Evolutionary conservation across 352 stramenopile genomes (phyloP), one percentile per base, ranked within the genome.

Genomic region (Globisporangium spinosum): DNA sequence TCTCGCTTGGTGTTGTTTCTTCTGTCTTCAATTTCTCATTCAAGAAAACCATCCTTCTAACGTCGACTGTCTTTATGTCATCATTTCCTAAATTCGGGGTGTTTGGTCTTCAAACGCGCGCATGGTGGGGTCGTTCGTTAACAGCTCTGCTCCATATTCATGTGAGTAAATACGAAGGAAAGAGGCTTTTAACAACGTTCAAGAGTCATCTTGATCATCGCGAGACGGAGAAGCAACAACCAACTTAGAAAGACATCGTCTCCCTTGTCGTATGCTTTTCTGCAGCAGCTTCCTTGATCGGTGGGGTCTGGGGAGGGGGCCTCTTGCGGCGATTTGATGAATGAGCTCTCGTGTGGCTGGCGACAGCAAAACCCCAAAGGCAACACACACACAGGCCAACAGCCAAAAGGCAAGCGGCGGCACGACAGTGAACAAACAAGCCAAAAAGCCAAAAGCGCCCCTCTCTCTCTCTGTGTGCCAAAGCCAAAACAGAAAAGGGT

Each of bases 161-260:
- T 84, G 65, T 38, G 65, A 27, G 76, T 61, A 76, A 73, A 80
- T 87, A 92, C 75, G 75, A 70, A 70, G 65, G 80, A 89, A 79
- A 76, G 73, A 83, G 79, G 68, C 86, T 76, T 68, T 81, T 77
- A 77, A 78, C 69, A 80, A 65, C 77, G 77, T 73, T 84, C 78
- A 90, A 85, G 82, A 90, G 68, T 89, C 78, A 86, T 89, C 79
- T 83, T 89, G 81, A 89, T 82, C 76, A 73, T 72, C 80, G 83
- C 73, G 79, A 65, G 71, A 79, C 43, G 87, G 82, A 89, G 80
- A 70, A 65, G 64, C 56, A 55, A 78, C 72, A 78, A 83, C 82
- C 84, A 86, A 90, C 82, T 93, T 93, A 93, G 84, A 93, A 93
- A 93, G 84, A 90, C 84, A 93, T 93, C 77, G 84, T 90, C 83